Evolutionary conservation across 768 basidiomycete genomes (phyloP).

Genomic region (Suillus americanus): DNA sequence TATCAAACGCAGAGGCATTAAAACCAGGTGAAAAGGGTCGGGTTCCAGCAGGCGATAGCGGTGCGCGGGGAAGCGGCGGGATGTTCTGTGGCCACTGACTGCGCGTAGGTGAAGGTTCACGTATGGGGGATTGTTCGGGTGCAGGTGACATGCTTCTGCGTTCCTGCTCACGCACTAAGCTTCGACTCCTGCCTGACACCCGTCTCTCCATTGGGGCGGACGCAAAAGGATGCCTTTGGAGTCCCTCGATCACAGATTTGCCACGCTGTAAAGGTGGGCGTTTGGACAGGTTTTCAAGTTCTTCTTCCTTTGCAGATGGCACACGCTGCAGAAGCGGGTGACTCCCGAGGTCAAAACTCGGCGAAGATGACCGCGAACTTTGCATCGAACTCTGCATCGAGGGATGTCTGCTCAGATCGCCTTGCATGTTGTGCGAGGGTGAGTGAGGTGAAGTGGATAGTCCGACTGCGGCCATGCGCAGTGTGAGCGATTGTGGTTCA

Average conservation of each 20-base stretch:
- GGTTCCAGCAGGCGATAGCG: constrained; percentile 10
- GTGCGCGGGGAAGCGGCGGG: constrained; percentile 30
- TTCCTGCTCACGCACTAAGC: constrained; percentile 14
- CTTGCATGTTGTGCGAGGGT: background rate
- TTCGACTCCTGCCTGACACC: constrained; percentile 2
- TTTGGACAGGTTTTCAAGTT: background rate
- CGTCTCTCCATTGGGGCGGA: background rate
- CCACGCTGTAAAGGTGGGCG: background rate
- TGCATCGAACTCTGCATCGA: background rate
- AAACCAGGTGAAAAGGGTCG: constrained; percentile 5
- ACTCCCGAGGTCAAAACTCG: background rate
- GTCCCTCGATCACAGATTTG: background rate
- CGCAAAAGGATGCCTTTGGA: background rate
- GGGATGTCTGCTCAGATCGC: background rate
- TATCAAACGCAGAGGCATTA: constrained; percentile 5
- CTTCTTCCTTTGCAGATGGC: constrained; percentile 17
- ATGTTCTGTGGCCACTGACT: constrained; percentile 20
- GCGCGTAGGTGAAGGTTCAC: constrained; percentile 13
- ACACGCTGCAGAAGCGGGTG: constrained; percentile 1
- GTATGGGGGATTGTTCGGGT: background rate
- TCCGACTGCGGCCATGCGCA: constrained; percentile 32
- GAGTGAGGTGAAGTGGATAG: constrained; percentile 8
- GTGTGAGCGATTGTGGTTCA: constrained; percentile 26
- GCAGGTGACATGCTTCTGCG: constrained; percentile 4
- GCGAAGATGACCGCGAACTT: constrained; percentile 2